Base-by-base conservation (phyloP, 345 rosid species). In the Cochlearia excelsa region DNA sequence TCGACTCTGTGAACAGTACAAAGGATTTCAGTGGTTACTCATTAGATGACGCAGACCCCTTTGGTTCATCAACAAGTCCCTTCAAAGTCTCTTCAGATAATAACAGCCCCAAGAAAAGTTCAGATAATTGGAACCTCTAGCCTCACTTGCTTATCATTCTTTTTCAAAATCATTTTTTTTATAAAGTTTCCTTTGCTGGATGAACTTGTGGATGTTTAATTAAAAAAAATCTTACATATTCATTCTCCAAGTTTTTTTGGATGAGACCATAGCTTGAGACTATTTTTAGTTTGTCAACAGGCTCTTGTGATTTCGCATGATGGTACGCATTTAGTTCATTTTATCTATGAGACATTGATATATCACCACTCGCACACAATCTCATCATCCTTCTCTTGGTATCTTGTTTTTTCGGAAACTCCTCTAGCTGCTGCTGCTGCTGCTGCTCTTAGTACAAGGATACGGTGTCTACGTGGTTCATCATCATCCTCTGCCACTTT, bases 41-140 rank as follows among this genome's bases (percentile, higher is more conserved):
- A 28, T 92, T 86, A 38, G 97, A 93, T 35, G 97, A 93, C 44
- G 59, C 80, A 6, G 97, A 93, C 51, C 94, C 94, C 4, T 93
- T 93, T n/a, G 95, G 97, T 53, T 80, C 94, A 51, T 80, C 94
- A 51, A 73, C 84, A 5, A 95, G 85, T 47, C 93, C 97, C 4
- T 92, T 92, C 60, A 92, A 86, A 77, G 98, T 88, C 71, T 82
- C 95, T 31, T 73, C 85, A 0, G 87, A 78, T 28, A 71, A 67
- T 63, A 79, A 69, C 42, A 76, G 83, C 60, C 82, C 84, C 7
- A 84, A 76, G 82, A 86, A 70, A 72, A 67, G 66, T 68, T 80
- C 84, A 27, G 87, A 82, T 50, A 75, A 56, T 49, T 84, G 94
- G 94, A 79, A 67, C 37, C 50, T 84, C 78, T 87, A 81, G 81